phyloP scores from a whole-genome alignment of 2,329 filamentous ascomycete species.

The Proliferodiscus dingleyae region DNA sequence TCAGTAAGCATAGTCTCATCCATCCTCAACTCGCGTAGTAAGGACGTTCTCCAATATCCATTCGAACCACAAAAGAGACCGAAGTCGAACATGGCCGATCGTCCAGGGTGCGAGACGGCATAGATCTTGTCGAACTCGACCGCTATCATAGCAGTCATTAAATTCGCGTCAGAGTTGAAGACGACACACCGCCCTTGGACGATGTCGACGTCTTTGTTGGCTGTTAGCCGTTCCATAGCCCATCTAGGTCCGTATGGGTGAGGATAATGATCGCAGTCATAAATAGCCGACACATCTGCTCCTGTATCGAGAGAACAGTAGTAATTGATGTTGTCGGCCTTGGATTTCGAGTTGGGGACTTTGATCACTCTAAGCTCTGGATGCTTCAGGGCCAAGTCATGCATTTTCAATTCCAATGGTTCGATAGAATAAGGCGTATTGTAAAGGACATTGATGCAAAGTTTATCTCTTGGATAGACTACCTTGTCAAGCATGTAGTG shows the following conservation, averaged over 20 bases:
- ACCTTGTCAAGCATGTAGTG: slow-evolving; percentile 43
- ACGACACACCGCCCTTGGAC: slow-evolving; percentile 46
- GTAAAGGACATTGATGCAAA: slow-evolving; percentile 45
- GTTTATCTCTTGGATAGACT: slow-evolving; percentile 40
- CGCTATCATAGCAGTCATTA: slow-evolving; percentile 42
- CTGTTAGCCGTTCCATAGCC: slow-evolving; percentile 43
- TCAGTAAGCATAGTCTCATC: slow-evolving; percentile 45
- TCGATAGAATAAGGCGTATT: slow-evolving; percentile 44
- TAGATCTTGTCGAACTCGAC: slow-evolving; percentile 49
- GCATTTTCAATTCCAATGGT: slow-evolving; percentile 39
- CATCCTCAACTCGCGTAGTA: slow-evolving; percentile 43
- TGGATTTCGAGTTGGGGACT: slow-evolving; percentile 43
- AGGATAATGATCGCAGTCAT: slow-evolving; percentile 47
- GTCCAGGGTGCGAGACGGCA: slow-evolving; percentile 44
- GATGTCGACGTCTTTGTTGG: slow-evolving; percentile 38
- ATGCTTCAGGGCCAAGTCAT: slow-evolving; percentile 34
- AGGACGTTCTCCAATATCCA: slow-evolving; percentile 41
- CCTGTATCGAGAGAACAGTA: slow-evolving; percentile 41
- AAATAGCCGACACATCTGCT: slow-evolving; percentile 43
- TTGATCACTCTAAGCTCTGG: slow-evolving; percentile 41
- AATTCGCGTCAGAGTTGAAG: slow-evolving; percentile 41
- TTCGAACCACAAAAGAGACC: slow-evolving; percentile 46
- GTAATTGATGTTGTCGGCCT: slow-evolving; percentile 46
- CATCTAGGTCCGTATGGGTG: slow-evolving; percentile 44
- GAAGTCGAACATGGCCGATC: slow-evolving; percentile 42